phyloP scores from a whole-genome alignment of 768 basidiomycete species.

The Omphalotus guepiniiformis region DNA sequence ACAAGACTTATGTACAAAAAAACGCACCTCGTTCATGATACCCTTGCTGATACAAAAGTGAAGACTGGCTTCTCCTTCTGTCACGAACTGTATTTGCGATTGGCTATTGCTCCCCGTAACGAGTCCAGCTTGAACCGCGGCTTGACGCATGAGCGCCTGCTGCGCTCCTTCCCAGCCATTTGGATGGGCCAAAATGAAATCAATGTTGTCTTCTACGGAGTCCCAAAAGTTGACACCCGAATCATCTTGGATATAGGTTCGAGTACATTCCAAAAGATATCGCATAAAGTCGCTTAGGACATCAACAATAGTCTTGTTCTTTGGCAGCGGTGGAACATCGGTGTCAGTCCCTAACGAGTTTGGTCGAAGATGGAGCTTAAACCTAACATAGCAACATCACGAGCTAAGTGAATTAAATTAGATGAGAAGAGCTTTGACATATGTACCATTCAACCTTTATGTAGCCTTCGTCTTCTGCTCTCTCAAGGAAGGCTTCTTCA shows the following conservation, averaged over 20 bases:
- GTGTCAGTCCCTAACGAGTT: conserved; percentile 14
- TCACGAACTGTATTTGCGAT: conserved; percentile 49
- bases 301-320: conserved; percentile 33
- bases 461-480: conserved; percentile 41
- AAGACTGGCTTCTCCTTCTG: conserved; percentile 60
- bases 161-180: conserved; percentile 65
- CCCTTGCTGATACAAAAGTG: conserved; percentile 52
- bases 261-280: conserved; percentile 43
- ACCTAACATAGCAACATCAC: conserved; percentile 20
- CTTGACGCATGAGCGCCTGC: conserved; percentile 51
- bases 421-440: conserved; percentile 23
- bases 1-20: conserved; percentile 1
- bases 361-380: conserved; percentile 35
- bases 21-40: conserved; percentile 29
- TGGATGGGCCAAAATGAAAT: conserved; percentile 56
- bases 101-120: conserved; percentile 38
- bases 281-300: conserved; percentile 47
- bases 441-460: conserved; percentile 41
- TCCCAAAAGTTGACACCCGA: conserved; percentile 45
- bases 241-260: conserved; percentile 43
- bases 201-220: conserved; percentile 36
- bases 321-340: conserved; percentile 37
- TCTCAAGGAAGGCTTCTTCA: conserved; percentile 29
- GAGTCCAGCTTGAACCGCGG: conserved; percentile 48
- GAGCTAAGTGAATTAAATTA: background rate